Evolutionary conservation across 2,329 filamentous ascomycete species (phyloP).

Genomic region (Verticillium longisporum): DNA sequence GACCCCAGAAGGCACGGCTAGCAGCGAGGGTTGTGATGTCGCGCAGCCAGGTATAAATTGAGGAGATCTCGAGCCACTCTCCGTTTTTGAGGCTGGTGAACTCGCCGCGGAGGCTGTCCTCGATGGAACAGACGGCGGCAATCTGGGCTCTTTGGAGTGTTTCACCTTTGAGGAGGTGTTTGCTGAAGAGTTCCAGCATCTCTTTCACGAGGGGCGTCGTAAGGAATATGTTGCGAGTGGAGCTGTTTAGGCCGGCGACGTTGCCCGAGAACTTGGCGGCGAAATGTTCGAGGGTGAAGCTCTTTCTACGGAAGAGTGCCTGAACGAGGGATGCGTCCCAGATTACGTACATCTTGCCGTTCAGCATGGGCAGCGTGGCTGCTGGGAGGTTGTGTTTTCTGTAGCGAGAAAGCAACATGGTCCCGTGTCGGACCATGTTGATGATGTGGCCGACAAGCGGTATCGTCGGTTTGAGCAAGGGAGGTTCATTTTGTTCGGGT

Average conservation of each 20-base stretch:
- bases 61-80: slow-evolving; percentile 20
- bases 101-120: slow-evolving; percentile 14
- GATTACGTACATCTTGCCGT: slow-evolving; percentile 36
- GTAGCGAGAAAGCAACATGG: neutral
- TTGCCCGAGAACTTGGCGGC: slow-evolving; percentile 27
- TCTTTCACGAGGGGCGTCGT: neutral
- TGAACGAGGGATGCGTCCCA: slow-evolving; percentile 30
- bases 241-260: slow-evolving; percentile 25
- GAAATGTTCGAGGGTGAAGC: slow-evolving; percentile 34
- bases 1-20: slow-evolving; percentile 31
- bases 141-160: slow-evolving; percentile 19
- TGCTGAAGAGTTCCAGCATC: slow-evolving; percentile 21
- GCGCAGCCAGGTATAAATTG: slow-evolving; percentile 31
- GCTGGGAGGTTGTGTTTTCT: slow-evolving; percentile 18
- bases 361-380: slow-evolving; percentile 37
- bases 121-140: slow-evolving; percentile 20
- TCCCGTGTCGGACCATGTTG: slow-evolving; percentile 25
- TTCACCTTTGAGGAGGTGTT: slow-evolving; percentile 18
- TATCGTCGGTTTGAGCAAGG: slow-evolving; percentile 29
- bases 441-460: slow-evolving; percentile 41
- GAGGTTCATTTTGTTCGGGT: slow-evolving; percentile 30
- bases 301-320: slow-evolving; percentile 29
- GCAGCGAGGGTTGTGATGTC: slow-evolving; percentile 30
- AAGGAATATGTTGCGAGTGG: neutral
- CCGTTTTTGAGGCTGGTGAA: neutral